Evolutionary conservation across 305 asterid species (phyloP).

Genomic region (Andrographis paniculata): DNA sequence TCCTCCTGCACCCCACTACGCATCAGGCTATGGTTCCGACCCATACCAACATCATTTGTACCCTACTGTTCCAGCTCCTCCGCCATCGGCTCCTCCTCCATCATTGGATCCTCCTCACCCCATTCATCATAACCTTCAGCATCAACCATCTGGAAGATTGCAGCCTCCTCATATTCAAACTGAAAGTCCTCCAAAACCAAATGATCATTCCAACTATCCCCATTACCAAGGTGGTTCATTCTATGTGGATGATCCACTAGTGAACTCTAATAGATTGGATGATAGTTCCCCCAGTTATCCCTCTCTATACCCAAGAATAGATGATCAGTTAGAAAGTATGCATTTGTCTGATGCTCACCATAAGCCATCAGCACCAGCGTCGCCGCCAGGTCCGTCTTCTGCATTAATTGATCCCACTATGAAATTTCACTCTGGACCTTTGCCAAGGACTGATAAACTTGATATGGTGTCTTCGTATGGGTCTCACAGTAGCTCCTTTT

Average conservation of each 20-base stretch:
- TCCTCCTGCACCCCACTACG: conserved; percentile 28
- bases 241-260: conserved; percentile 22
- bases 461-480: conserved; percentile 35
- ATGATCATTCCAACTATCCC: conserved; percentile 24
- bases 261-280: conserved; percentile 25
- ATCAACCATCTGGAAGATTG: conserved; percentile 34
- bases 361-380: conserved; percentile 35
- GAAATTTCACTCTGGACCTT: conserved; percentile 52
- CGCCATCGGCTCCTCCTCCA: conserved; percentile 32
- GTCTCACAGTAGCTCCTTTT: conserved; percentile 45
- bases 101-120: too few species aligned
- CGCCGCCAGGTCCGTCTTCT: conserved; percentile 47
- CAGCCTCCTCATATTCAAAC: conserved; percentile 37
- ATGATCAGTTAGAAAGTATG: conserved; percentile 51
- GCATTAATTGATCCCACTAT: conserved; percentile 21
- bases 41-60: conserved; percentile 48
- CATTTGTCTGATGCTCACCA: conserved; percentile 41
- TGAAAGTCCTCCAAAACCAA: conserved; percentile 28
- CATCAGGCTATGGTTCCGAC: conserved; percentile 30
- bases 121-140: conserved; percentile 38
- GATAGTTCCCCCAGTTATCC: conserved; percentile 32
- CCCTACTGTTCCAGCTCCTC: conserved; percentile 32
- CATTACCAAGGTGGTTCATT: conserved; percentile 34
- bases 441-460: conserved; percentile 30
- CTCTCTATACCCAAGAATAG: conserved; percentile 58